Conservation (phyloP, 2,329 filamentous ascomycete genomes). For the Epichloe glyceriae region DNA sequence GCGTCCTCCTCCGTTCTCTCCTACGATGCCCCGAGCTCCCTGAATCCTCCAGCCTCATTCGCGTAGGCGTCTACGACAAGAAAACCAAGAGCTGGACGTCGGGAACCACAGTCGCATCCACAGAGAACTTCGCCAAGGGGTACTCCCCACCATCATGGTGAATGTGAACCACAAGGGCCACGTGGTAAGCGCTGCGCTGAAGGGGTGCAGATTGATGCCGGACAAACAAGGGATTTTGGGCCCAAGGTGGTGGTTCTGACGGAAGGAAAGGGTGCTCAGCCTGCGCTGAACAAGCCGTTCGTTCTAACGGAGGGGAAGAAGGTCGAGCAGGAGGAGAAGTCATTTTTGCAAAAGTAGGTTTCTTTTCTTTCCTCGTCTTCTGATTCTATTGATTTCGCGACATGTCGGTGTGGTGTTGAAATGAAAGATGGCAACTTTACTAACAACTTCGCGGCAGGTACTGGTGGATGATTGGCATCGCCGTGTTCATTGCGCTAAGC, state of each 20-base stretch:
- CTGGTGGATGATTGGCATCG: slow-evolving; percentile 51
- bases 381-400: not conserved
- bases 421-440: slow-evolving; percentile 9
- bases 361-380: not conserved
- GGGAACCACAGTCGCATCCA: slow-evolving; percentile 41
- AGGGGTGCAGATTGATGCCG: slow-evolving; percentile 48
- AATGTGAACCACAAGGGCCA: slow-evolving; percentile 32
- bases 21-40: slow-evolving; percentile 43
- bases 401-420: not conserved
- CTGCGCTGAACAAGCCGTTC: slow-evolving; percentile 50
- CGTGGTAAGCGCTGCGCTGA: slow-evolving; percentile 37
- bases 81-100: slow-evolving; percentile 34
- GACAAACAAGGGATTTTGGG: slow-evolving; percentile 51
- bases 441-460: slow-evolving; percentile 35
- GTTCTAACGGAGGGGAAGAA: slow-evolving; percentile 49
- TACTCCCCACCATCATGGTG: slow-evolving; percentile 43
- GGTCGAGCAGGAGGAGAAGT: slow-evolving; percentile 45
- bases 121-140: slow-evolving; percentile 47
- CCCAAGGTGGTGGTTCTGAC: slow-evolving; percentile 41
- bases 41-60: slow-evolving; percentile 33
- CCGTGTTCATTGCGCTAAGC: slow-evolving; percentile 38
- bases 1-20: slow-evolving; percentile 33
- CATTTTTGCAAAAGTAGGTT: slow-evolving; percentile 52
- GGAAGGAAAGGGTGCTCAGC: slow-evolving; percentile 37
- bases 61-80: slow-evolving; percentile 44